Percentiles rank a stretch among this genome's conserved stretches.
These are phyloP conservation scores for Fragaria vesca DNA, from an alignment of 306 rosid species.

Conservation along the genomic window DNA sequence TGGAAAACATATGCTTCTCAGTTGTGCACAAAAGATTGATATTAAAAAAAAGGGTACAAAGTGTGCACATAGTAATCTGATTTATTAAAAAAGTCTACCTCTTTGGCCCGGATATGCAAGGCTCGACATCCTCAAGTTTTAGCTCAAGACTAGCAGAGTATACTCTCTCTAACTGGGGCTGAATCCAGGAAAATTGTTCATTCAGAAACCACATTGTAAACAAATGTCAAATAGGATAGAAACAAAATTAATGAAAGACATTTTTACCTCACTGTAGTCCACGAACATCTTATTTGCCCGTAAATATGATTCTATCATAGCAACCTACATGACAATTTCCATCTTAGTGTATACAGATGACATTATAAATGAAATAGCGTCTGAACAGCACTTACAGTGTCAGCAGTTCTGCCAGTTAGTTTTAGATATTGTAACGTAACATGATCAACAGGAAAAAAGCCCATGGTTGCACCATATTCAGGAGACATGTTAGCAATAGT, in stretches of 20 bases:
- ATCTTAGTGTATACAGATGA: constrained; percentile 32
- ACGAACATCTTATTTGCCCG: constrained; percentile 91
- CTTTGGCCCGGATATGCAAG: constrained; percentile 97
- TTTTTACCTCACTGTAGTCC: constrained; percentile 75
- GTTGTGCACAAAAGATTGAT: constrained; percentile 20
- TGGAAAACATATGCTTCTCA: constrained; percentile 39
- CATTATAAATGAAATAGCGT: constrained; percentile 1
- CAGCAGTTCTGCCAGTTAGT: constrained; percentile 87
- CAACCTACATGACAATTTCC: constrained; percentile 48
- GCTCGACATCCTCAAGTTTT: constrained; percentile 75
- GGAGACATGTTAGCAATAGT: constrained; percentile 98
- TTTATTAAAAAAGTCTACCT: constrained; percentile 43
- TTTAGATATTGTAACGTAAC: constrained; percentile 87
- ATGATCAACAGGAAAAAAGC: constrained; percentile 97
- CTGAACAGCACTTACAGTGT: constrained; percentile 53
- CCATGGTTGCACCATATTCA: constrained; percentile 98
- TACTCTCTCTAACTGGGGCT: constrained; percentile 80
- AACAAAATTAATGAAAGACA: not conserved
- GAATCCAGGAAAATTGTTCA: constrained; percentile 31
- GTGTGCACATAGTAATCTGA: constrained; percentile 19
- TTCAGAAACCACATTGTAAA: constrained; percentile 27
- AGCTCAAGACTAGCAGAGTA: constrained; percentile 83
- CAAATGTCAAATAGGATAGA: constrained; percentile 1
- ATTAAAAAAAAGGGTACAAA: not conserved
- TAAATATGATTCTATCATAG: constrained; percentile 76